phyloP scores from a whole-genome alignment of 176 grass and related monocot species.

The Raddia distichophylla region DNA sequence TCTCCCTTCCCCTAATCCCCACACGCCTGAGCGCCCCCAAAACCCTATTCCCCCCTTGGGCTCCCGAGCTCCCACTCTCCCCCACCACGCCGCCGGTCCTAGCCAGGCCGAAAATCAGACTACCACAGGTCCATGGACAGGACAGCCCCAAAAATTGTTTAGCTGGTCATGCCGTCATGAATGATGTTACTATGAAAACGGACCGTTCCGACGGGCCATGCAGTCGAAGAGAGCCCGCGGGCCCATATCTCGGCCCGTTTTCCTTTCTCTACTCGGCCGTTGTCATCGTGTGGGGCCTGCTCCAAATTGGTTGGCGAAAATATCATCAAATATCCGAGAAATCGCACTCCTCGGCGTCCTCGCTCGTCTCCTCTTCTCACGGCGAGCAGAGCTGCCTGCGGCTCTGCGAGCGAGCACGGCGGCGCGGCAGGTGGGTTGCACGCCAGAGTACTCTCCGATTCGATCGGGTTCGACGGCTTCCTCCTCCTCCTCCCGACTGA shows the following conservation, averaged over 20 bases:
- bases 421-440: neutral
- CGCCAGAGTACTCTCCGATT: neutral
- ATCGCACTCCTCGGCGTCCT: neutral
- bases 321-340: neutral
- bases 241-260: neutral
- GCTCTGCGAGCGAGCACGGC: neutral
- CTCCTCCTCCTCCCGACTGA: neutral
- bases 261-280: neutral
- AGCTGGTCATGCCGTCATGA: neutral
- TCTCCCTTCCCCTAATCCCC: too few species aligned
- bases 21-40: too few species aligned
- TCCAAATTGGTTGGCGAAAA: slow-evolving; percentile 10
- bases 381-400: neutral
- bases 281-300: neutral
- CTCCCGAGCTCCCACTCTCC: too few species aligned
- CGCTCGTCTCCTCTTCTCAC: neutral
- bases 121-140: too few species aligned
- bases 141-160: too few species aligned
- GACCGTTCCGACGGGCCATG: neutral
- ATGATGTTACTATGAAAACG: neutral
- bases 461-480: neutral
- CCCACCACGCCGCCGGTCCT: too few species aligned
- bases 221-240: neutral
- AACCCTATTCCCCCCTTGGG: too few species aligned
- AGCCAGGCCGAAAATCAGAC: too few species aligned